These are phyloP conservation scores for Metarhizium rileyi DNA, from an alignment of 2,329 filamentous ascomycete species.

Conservation along the genomic window DNA sequence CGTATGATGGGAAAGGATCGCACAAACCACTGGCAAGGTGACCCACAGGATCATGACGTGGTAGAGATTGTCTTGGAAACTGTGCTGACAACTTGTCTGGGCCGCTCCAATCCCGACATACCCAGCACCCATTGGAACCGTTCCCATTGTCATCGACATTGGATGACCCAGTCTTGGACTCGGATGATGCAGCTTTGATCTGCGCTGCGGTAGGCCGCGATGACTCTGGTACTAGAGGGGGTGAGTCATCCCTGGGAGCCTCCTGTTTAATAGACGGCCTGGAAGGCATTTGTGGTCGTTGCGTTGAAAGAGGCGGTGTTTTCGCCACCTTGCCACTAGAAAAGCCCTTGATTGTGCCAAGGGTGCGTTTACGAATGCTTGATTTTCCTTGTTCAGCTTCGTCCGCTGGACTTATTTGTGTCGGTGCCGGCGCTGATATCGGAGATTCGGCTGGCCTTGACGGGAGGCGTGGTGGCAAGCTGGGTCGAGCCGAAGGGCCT, in stretches of 20 bases:
- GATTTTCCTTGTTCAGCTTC: conserved; percentile 4
- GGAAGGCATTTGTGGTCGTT: conserved; percentile 5
- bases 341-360: conserved; percentile 13
- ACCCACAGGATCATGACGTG: conserved; percentile 52
- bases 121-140: conserved; percentile 46
- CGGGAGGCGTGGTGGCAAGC: conserved; percentile 40
- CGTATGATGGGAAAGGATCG: conserved; percentile 65
- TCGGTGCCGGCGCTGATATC: conserved; percentile 5
- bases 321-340: conserved; percentile 7
- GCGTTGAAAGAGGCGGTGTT: neutral
- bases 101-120: conserved; percentile 79
- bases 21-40: conserved; percentile 74
- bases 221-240: conserved; percentile 42
- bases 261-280: neutral
- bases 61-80: conserved; percentile 64
- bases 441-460: conserved; percentile 33
- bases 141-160: conserved; percentile 6
- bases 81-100: conserved; percentile 70
- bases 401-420: neutral
- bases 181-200: conserved; percentile 34
- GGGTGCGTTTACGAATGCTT: conserved; percentile 7
- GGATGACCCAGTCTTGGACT: conserved; percentile 17
- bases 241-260: conserved; percentile 21
- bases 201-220: conserved; percentile 44
- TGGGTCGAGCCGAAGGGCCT: conserved; percentile 23